These are phyloP conservation scores for Fusarium irregulare DNA, from an alignment of 2,329 filamentous ascomycete genomes.

Conservation along the genomic window DNA sequence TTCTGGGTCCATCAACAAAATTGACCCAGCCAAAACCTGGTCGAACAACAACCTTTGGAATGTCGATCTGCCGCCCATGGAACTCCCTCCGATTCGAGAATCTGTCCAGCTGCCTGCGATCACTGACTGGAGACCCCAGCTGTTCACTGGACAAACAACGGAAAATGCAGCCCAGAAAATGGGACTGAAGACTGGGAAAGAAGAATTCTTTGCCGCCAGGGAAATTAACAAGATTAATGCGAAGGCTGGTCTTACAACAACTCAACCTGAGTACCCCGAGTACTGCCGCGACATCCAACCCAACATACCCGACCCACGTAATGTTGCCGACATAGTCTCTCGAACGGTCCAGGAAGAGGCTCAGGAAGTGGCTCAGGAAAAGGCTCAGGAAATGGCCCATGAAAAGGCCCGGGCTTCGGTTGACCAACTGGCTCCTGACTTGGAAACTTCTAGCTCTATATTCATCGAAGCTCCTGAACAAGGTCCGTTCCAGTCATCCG, in stretches of 20 bases:
- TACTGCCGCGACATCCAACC: neutral
- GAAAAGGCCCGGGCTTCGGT: neutral
- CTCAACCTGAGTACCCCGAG: neutral
- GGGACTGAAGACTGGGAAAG: constrained; percentile 53
- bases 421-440: constrained; percentile 14
- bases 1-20: neutral
- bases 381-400: too few relatives aligned
- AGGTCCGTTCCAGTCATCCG: neutral
- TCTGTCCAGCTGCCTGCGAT: constrained; percentile 36
- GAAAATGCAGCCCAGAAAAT: constrained; percentile 45
- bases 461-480: constrained; percentile 45
- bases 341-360: neutral
- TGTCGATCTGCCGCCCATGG: constrained; percentile 17
- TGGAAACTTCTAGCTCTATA: constrained; percentile 47
- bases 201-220: constrained; percentile 55
- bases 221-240: constrained; percentile 50
- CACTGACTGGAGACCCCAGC: constrained; percentile 20
- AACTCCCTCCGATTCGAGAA: neutral
- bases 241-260: constrained; percentile 7
- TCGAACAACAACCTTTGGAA: constrained; percentile 2
- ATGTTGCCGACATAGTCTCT: neutral
- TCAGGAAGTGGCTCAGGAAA: neutral
- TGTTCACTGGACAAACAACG: neutral
- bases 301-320: neutral
- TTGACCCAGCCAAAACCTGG: neutral